A percentile compares a stretch with the other conserved stretches of the same genome.
Evolutionary conservation across 169 alveolate species (phyloP).

Genomic region (Condylostoma magnum): DNA sequence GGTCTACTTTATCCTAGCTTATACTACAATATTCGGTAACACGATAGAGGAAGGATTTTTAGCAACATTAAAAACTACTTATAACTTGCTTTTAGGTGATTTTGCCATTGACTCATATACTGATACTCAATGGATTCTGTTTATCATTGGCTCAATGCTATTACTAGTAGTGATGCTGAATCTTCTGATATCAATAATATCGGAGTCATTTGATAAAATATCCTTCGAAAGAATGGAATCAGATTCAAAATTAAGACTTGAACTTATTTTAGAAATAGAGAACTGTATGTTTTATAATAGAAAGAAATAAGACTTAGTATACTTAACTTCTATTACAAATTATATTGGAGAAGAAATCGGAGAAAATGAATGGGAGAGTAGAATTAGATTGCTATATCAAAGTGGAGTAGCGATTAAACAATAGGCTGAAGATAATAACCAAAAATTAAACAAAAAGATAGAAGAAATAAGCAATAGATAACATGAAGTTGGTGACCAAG

Average conservation of each 20-base stretch:
- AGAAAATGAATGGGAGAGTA: too few species aligned
- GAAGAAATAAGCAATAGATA: too few species aligned
- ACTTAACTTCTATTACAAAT: too few species aligned
- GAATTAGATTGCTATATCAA: too few species aligned
- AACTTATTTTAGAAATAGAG: slow-evolving; percentile 21
- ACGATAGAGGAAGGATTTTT: not conserved
- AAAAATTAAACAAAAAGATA: too few species aligned
- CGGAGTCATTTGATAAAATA: slow-evolving; percentile 12
- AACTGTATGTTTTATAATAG: slow-evolving; percentile 20
- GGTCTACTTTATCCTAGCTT: not conserved
- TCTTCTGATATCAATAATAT: slow-evolving; percentile 21
- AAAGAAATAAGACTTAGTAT: not conserved
- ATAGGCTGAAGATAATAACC: too few species aligned
- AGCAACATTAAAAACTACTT: not conserved
- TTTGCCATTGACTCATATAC: not conserved
- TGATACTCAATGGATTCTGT: not conserved
- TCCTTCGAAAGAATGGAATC: not conserved
- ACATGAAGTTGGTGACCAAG: too few species aligned
- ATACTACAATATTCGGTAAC: not conserved
- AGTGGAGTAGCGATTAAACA: too few species aligned
- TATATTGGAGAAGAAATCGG: too few species aligned
- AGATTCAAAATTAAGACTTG: slow-evolving; percentile 4
- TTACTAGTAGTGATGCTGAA: slow-evolving; percentile 25
- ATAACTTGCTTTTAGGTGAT: slow-evolving; percentile 26
- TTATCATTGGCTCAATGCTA: slow-evolving; percentile 1